Evolutionary conservation across 768 basidiomycete species (phyloP).

Genomic region (Amanita inopinata): DNA sequence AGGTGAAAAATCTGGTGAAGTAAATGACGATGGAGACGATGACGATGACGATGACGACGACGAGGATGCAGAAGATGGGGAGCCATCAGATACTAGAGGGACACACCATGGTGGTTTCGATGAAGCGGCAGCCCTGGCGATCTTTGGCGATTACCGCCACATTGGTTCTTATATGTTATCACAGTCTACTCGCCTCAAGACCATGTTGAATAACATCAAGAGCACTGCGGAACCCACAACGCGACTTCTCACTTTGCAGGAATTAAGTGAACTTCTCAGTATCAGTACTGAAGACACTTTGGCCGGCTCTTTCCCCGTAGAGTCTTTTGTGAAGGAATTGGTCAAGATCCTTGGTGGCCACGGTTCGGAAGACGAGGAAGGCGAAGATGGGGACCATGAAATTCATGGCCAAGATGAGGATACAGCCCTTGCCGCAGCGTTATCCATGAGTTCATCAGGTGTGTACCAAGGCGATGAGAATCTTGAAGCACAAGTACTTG

Average conservation of each 20-base stretch:
- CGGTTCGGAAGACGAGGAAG: conserved; percentile 61
- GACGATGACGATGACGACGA: conserved; percentile 37
- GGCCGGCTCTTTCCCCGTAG: conserved; percentile 91
- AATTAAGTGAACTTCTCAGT: conserved; percentile 87
- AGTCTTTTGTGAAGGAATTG: conserved; percentile 85
- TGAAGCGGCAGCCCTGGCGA: conserved; percentile 66
- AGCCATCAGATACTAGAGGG: conserved; percentile 28
- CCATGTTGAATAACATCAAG: conserved; percentile 84
- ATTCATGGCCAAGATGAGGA: conserved; percentile 69
- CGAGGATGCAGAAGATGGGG: conserved; percentile 33
- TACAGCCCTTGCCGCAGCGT: conserved; percentile 77
- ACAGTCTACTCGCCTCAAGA: conserved; percentile 79
- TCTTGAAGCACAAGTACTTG: conserved; percentile 89
- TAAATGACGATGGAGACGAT: conserved; percentile 25
- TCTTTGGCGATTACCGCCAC: conserved; percentile 81
- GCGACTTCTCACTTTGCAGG: conserved; percentile 84
- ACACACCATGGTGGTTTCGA: conserved; percentile 47
- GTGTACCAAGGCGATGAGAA: conserved; percentile 73
- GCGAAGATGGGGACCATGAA: conserved; percentile 62
- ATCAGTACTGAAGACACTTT: conserved; percentile 97
- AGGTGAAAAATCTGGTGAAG: conserved; percentile 30
- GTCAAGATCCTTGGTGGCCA: conserved; percentile 84
- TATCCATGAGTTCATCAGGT: conserved; percentile 71
- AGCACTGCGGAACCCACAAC: conserved; percentile 74
- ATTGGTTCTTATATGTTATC: conserved; percentile 91